Conservation (phyloP, 2,329 filamentous ascomycete species). For the Ophiostoma perfectum region DNA sequence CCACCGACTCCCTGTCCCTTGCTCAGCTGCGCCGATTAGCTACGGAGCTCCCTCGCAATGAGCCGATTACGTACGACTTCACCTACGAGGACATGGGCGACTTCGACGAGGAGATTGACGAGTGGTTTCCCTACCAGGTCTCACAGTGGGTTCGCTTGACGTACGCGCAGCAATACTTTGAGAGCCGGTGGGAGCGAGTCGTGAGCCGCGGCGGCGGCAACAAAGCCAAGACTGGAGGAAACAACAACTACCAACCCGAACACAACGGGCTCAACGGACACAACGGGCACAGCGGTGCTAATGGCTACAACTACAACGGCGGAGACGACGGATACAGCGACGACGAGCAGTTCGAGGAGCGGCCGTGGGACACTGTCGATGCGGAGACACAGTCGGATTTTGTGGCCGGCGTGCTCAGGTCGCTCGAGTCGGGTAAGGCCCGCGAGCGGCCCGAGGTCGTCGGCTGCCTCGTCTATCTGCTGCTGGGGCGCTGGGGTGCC, state of each 20-base stretch:
- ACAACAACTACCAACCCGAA: neutral
- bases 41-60: constrained; percentile 63
- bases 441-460: constrained; percentile 47
- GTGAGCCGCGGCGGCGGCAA: constrained; percentile 30
- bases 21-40: constrained; percentile 68
- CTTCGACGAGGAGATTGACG: constrained; percentile 84
- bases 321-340: constrained; percentile 30
- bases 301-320: constrained; percentile 23
- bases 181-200: constrained; percentile 64
- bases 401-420: constrained; percentile 48
- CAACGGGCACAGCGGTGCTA: constrained; percentile 28
- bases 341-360: constrained; percentile 18
- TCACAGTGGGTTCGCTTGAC: constrained; percentile 77
- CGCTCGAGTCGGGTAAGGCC: constrained; percentile 37
- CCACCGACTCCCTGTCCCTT: constrained; percentile 66
- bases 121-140: constrained; percentile 93
- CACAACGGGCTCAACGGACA: neutral
- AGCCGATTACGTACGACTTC: constrained; percentile 78
- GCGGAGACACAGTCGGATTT: constrained; percentile 53
- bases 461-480: constrained; percentile 54
- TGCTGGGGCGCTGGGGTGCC: constrained; percentile 65
- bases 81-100: constrained; percentile 66
- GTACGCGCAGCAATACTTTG: constrained; percentile 69
- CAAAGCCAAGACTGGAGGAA: constrained; percentile 33
- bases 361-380: constrained; percentile 61